Evolutionary conservation across 2,329 filamentous ascomycete species (phyloP), one percentile per base, ranked within the genome.

Genomic region (Lasiodiplodia sp.): DNA sequence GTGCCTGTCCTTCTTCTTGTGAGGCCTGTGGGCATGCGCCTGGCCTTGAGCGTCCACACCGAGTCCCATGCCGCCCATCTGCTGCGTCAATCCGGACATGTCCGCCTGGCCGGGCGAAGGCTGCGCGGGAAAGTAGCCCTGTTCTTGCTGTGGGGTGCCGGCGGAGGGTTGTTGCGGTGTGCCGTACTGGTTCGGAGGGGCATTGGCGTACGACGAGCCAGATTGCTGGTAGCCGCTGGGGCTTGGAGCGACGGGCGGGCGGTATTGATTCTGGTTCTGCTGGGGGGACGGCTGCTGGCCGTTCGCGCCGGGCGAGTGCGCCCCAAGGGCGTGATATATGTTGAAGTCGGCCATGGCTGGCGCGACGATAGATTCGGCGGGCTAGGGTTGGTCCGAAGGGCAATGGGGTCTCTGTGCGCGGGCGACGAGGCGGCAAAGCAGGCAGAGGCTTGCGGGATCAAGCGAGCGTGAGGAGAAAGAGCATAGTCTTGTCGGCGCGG

Each of bases 1-100:
- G 81, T 98, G 95, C 69, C 93, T 89, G 79, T 97, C 92, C 86
- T 97, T 97, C 86, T 94, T 93, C 80, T 85, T 91, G 63, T 83
- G 80, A 47, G 79, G 72, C 51, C 58, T 49, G 78, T 67, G 73
- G 69, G 53, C 89, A 82, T 72, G 79, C 79, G 69, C 79, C 79
- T 70, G 76, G 86, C 68, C 81, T 2, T 83, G 83, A 60, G 84
- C 83, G 56, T 84, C 85, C 69, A 77, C 80, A 40, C 86, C 88
- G 72, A 97, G 83, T 51, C 86, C 90, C 87, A 96, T 88, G 70
- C 89, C 89, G 52, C 90, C 90, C 90, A 97, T 91, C 79, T 96
- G 93, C 67, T 89, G 86, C 57, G 89, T 86, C 69, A 93, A 78
- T 18, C 83, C 84, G 75, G 73, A 77, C 71, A 83, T 72, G 67